These are phyloP conservation scores for Sphagnum magellanicum DNA, from an alignment of 228 moss, liverwort and hornwort species.

Conservation along the genomic window DNA sequence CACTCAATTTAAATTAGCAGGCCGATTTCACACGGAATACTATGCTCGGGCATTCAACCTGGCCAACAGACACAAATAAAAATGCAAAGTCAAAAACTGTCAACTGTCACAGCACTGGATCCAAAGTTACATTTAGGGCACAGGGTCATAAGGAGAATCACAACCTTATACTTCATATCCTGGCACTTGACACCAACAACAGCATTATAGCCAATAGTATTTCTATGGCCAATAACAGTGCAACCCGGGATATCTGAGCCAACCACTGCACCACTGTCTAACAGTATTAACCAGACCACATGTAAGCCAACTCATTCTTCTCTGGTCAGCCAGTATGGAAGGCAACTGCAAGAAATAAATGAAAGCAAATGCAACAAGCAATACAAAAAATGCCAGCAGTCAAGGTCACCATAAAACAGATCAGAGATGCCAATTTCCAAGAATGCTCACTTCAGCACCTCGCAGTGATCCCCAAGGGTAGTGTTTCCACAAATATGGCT, in stretches of 20 bases:
- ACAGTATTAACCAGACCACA: slow-evolving; percentile 19
- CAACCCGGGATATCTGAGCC: slow-evolving; percentile 85
- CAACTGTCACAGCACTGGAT: too few species aligned
- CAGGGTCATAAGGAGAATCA: not conserved
- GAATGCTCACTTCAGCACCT: slow-evolving; percentile 58
- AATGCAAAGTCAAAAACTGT: too few species aligned
- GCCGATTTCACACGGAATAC: too few species aligned
- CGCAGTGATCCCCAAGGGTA: slow-evolving; percentile 78
- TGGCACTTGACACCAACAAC: slow-evolving; percentile 90
- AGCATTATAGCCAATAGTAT: slow-evolving; percentile 80
- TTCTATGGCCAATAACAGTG: slow-evolving; percentile 70
- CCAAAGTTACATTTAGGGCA: too few species aligned
- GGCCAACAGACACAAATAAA: too few species aligned
- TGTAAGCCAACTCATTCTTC: slow-evolving; percentile 6
- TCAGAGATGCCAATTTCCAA: too few species aligned
- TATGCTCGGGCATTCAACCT: too few species aligned
- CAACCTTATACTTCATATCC: slow-evolving; percentile 95
- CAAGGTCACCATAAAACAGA: too few species aligned
- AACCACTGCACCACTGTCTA: slow-evolving; percentile 92
- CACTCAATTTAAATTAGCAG: too few species aligned
- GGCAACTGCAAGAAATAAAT: not conserved
- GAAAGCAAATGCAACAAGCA: too few species aligned
- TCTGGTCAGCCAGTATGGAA: slow-evolving; percentile 12
- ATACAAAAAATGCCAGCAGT: too few species aligned
- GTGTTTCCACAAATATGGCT: slow-evolving; percentile 87